Conservation (phyloP, 768 basidiomycete species). For the Lactarius quietus region DNA sequence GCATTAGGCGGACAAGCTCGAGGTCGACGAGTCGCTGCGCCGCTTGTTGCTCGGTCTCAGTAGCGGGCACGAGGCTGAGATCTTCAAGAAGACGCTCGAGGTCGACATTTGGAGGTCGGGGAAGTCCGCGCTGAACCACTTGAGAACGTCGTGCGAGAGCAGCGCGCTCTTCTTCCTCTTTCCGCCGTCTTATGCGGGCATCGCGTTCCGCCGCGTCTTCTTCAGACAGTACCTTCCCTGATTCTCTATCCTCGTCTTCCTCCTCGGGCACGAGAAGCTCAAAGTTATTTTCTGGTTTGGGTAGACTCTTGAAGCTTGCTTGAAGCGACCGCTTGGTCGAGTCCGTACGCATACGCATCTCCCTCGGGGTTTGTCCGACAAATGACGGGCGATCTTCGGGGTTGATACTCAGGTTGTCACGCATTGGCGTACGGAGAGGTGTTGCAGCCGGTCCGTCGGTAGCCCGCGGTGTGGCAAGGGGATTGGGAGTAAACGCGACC, state of each 20-base stretch:
- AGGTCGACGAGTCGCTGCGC: conserved; percentile 65
- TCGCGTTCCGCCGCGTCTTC: conserved; percentile 96
- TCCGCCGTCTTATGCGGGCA: conserved; percentile 56
- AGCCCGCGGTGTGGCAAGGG: conserved; percentile 76
- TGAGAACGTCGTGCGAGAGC: conserved; percentile 80
- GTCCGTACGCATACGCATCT: conserved; percentile 57
- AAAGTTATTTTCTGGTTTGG: conserved; percentile 96
- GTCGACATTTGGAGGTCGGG: conserved; percentile 83
- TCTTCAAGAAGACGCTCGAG: conserved; percentile 57
- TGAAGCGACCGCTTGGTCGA: conserved; percentile 74
- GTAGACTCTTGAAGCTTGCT: conserved; percentile 77
- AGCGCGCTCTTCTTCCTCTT: conserved; percentile 75
- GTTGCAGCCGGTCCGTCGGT: conserved; percentile 52
- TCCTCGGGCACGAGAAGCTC: conserved; percentile 91
- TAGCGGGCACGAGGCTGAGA: conserved; percentile 49
- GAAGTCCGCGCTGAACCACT: conserved; percentile 76
- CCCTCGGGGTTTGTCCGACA: conserved; percentile 70
- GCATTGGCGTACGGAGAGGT: conserved; percentile 90
- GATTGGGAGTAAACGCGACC: conserved; percentile 93
- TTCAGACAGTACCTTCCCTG: conserved; percentile 42
- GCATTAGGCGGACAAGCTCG: conserved; percentile 75
- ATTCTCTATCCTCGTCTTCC: conserved; percentile 45
- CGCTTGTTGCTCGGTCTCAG: conserved; percentile 28
- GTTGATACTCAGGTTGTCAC: conserved; percentile 91
- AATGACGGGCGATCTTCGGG: conserved; percentile 53